Base-by-base conservation (phyloP, 345 rosid species). In the Rhizophora mangle region DNA sequence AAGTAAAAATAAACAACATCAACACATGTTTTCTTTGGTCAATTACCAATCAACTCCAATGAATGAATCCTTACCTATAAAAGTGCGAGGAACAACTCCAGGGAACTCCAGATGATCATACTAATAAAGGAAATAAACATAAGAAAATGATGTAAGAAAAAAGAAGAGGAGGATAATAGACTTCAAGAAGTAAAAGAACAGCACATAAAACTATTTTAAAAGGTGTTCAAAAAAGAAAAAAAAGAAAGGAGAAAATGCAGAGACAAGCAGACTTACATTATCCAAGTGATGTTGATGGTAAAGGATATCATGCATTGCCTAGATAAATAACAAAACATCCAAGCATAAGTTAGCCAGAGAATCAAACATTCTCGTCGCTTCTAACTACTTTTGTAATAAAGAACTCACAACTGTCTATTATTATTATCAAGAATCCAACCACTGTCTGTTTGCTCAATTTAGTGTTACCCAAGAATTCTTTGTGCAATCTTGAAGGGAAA, bases 31-130 rank as follows among this genome's bases (percentile, higher is more conserved):
- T 10, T 21, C 26, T 15, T 31, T 24, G 2, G 29, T 27, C 11
- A 56, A 27, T 21, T 24, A 9, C 29, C 60, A 56, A 21, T 56
- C 31, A 11, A 27, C 29, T 56, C 10, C 10, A 56, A 56, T 10
- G 60, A 27, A 56, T 56, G 11, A 16, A 24, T 11, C 4, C 72
- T 65, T 78, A 88, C 98, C 97, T 1, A 91, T 83, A 65, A 95
- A 95, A 72, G 99, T 89, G 70, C 98, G 98, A 74, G 96, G 98
- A 70, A 95, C 97, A 71, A 95, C 98, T 73, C 99, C 98, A 54
- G 99, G 90, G 78, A 92, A 95, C 80, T 95, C 98, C 83, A 92
- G 73, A 82, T 95, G 98, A 82, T 92, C 99, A 80, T 95, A 92
- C 97, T 95, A 79, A 67, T 5, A 74, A 3, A 37, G 6, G 24